Conservation (phyloP, 257 asterid genomes). For the Linderniella brevidens region DNA sequence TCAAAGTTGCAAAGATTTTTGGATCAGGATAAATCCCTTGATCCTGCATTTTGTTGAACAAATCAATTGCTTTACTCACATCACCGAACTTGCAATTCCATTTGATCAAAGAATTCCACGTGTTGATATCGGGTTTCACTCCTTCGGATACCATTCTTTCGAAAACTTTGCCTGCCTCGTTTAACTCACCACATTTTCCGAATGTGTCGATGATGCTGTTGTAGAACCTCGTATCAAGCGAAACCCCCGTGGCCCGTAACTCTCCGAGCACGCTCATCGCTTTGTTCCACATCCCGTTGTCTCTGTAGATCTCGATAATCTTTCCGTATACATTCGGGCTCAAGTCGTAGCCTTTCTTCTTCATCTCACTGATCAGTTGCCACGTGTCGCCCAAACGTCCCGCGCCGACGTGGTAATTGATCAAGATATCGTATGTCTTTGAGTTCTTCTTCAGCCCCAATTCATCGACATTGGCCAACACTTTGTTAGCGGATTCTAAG, state of each 20-base stretch:
- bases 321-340: conserved; percentile 66
- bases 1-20: conserved; percentile 50
- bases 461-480: conserved; percentile 23
- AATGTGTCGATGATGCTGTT: conserved; percentile 74
- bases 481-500: conserved; percentile 36
- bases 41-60: conserved; percentile 66
- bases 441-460: conserved; percentile 33
- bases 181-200: conserved; percentile 66
- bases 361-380: conserved; percentile 66
- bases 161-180: conserved; percentile 47
- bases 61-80: conserved; percentile 30
- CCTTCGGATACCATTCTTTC: conserved; percentile 54
- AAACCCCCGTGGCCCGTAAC: conserved; percentile 43
- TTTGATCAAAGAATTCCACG: conserved; percentile 75
- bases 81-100: conserved; percentile 78
- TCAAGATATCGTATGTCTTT: conserved; percentile 57
- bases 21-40: conserved; percentile 80
- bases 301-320: conserved; percentile 63
- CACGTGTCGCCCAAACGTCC: conserved; percentile 66
- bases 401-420: conserved; percentile 48
- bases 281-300: conserved; percentile 94
- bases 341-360: conserved; percentile 35
- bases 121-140: conserved; percentile 50
- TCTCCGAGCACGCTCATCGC: conserved; percentile 58
- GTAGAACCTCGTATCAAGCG: conserved; percentile 45